Conservation (phyloP, 1,284 basidiomycete species). For the Leccinum pachyderme region DNA sequence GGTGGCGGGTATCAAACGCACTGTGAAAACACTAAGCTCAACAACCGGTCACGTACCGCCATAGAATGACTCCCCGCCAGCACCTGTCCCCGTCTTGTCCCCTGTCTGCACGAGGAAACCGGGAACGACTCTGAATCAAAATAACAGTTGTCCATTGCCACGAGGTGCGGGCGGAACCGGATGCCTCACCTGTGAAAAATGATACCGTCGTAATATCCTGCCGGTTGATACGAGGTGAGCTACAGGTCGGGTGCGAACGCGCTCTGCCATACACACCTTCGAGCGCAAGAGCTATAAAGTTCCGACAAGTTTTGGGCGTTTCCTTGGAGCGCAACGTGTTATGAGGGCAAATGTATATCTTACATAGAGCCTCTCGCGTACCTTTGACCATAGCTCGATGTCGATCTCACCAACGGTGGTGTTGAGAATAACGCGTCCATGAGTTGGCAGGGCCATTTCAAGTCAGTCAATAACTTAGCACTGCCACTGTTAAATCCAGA, state of each 20-base stretch:
- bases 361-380: conserved; percentile 28
- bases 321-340: conserved; percentile 50
- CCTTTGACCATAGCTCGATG: conserved; percentile 93
- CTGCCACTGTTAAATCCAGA: not conserved
- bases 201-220: conserved; percentile 94
- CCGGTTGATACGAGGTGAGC: conserved; percentile 7
- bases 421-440: conserved; percentile 84
- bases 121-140: conserved; percentile 63
- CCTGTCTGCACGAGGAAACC: conserved; percentile 93
- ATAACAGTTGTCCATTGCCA: not conserved
- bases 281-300: conserved; percentile 87
- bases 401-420: conserved; percentile 93
- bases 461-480: not conserved
- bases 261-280: conserved; percentile 62
- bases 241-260: conserved; percentile 10
- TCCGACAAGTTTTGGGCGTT: conserved; percentile 90
- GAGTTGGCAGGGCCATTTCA: conserved; percentile 74
- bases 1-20: not conserved
- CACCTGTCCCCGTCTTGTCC: conserved; percentile 91
- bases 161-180: not conserved
- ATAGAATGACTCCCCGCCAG: conserved; percentile 89
- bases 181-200: conserved; percentile 81
- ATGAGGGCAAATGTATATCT: not conserved
- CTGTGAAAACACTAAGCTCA: not conserved
- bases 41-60: conserved; percentile 58